Percentiles rank a stretch among this genome's conserved stretches.
These are phyloP conservation scores for Chalara sp. DNA, from an alignment of 2,329 filamentous ascomycete species.

Conservation along the genomic window DNA sequence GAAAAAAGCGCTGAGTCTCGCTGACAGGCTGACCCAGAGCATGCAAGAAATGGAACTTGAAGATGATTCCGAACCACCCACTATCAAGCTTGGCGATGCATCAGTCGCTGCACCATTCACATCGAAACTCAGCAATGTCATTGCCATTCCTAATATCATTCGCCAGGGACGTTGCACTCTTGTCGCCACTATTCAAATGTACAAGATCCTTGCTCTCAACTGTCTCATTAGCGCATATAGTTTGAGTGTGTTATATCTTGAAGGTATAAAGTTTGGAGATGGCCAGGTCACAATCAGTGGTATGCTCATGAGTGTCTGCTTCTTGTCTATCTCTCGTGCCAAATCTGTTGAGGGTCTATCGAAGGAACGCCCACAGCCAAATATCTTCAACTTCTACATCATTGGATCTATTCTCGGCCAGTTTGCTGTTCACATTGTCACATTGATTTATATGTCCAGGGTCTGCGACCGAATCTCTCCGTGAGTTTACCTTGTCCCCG, in stretches of 20 bases:
- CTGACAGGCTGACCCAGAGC: slow-evolving; percentile 75
- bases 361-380: slow-evolving; percentile 94
- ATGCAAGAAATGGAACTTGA: slow-evolving; percentile 83
- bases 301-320: slow-evolving; percentile 99
- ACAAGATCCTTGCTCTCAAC: slow-evolving; percentile 97
- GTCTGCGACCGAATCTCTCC: slow-evolving; percentile 82
- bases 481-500: slow-evolving; percentile 44
- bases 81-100: slow-evolving; percentile 93
- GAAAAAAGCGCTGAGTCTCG: slow-evolving; percentile 68
- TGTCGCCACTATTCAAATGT: slow-evolving; percentile 99
- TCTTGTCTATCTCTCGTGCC: slow-evolving; percentile 95
- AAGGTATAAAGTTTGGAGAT: slow-evolving; percentile 98
- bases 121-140: slow-evolving; percentile 92
- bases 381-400: slow-evolving; percentile 99
- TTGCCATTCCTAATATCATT: slow-evolving; percentile 97
- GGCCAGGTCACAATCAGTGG: slow-evolving; percentile 97
- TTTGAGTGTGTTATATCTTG: slow-evolving; percentile 89
- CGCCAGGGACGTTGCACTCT: slow-evolving; percentile 95
- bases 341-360: slow-evolving; percentile 92
- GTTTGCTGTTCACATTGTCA: slow-evolving; percentile 91
- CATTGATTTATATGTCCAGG: slow-evolving; percentile 86
- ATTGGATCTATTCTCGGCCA: slow-evolving; percentile 96
- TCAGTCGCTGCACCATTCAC: slow-evolving; percentile 97
- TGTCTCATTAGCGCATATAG: slow-evolving; percentile 98
- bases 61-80: slow-evolving; percentile 81